These are phyloP conservation scores for Starmera quercuum DNA, from an alignment of 805 yeast species.

Conservation along the genomic window DNA sequence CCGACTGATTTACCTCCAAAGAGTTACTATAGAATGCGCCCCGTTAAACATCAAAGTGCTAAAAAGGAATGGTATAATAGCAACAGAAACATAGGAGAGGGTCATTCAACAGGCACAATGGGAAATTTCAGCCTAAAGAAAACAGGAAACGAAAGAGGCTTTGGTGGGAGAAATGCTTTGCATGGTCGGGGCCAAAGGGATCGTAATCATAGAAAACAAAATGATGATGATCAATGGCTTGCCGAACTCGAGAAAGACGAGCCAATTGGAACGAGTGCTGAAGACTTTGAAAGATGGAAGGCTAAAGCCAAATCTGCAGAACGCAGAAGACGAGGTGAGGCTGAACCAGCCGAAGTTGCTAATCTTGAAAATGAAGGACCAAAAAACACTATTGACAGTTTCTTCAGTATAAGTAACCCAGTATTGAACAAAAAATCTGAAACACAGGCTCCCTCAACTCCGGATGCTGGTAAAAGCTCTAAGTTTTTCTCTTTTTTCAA, in stretches of 20 bases:
- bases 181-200: constrained; percentile 9
- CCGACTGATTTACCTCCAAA: constrained; percentile 16
- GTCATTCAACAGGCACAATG: constrained; percentile 18
- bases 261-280: constrained; percentile 12
- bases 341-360: constrained; percentile 3
- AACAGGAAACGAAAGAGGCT: constrained; percentile 3
- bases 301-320: constrained; percentile 29
- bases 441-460: constrained; percentile 2
- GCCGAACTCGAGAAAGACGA: constrained; percentile 13
- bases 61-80: constrained; percentile 4
- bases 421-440: constrained; percentile 2
- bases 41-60: background rate
- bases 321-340: constrained; percentile 24
- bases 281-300: constrained; percentile 34
- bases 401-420: constrained; percentile 13
- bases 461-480: constrained; percentile 16
- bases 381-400: constrained; percentile 17
- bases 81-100: constrained; percentile 7
- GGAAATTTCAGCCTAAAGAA: constrained; percentile 20
- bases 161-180: constrained; percentile 3
- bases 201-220: constrained; percentile 5
- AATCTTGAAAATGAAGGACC: constrained; percentile 4
- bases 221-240: constrained; percentile 15
- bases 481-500: constrained; percentile 20
- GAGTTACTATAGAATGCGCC: constrained; percentile 11